Evolutionary conservation across 2,329 filamentous ascomycete genomes (phyloP).

Genomic region (Huntiella omanensis): DNA sequence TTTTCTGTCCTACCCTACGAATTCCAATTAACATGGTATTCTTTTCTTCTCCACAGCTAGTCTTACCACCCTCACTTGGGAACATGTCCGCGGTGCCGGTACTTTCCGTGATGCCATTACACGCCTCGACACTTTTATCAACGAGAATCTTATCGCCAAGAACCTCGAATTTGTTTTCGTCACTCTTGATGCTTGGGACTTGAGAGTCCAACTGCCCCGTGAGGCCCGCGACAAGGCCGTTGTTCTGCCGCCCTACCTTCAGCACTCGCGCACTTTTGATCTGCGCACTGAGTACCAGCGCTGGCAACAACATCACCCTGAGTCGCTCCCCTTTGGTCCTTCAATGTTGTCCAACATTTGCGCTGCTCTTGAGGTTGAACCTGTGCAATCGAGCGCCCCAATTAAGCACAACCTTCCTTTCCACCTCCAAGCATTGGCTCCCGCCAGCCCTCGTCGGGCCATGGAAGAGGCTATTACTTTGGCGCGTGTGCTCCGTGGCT

Average conservation of each 20-base stretch:
- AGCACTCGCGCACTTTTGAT: slow-evolving; percentile 95
- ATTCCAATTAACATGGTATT: slow-evolving; percentile 5
- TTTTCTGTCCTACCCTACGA: slow-evolving; percentile 1
- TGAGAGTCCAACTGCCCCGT: slow-evolving; percentile 89
- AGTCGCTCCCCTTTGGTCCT: slow-evolving; percentile 89
- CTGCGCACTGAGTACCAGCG: slow-evolving; percentile 93
- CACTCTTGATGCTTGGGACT: slow-evolving; percentile 94
- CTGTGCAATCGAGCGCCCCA: slow-evolving; percentile 88
- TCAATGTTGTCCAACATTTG: slow-evolving; percentile 95
- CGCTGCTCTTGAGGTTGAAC: slow-evolving; percentile 92
- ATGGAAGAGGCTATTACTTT: slow-evolving; percentile 97
- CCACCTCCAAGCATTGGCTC: slow-evolving; percentile 87
- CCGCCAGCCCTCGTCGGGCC: slow-evolving; percentile 82
- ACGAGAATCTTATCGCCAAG: slow-evolving; percentile 75
- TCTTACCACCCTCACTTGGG: slow-evolving; percentile 93
- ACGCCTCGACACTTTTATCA: slow-evolving; percentile 83
- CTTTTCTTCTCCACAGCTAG: slow-evolving; percentile 42
- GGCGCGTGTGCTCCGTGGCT: slow-evolving; percentile 72
- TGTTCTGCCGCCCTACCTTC: slow-evolving; percentile 85
- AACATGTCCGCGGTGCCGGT: slow-evolving; percentile 92
- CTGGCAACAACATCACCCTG: slow-evolving; percentile 96
- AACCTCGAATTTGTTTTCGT: slow-evolving; percentile 97
- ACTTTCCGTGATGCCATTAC: slow-evolving; percentile 94
- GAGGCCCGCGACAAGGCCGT: slow-evolving; percentile 97
- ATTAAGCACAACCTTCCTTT: slow-evolving; percentile 99